Conservation (phyloP, 2,329 filamentous ascomycete species). For the Penicillium sp. region DNA sequence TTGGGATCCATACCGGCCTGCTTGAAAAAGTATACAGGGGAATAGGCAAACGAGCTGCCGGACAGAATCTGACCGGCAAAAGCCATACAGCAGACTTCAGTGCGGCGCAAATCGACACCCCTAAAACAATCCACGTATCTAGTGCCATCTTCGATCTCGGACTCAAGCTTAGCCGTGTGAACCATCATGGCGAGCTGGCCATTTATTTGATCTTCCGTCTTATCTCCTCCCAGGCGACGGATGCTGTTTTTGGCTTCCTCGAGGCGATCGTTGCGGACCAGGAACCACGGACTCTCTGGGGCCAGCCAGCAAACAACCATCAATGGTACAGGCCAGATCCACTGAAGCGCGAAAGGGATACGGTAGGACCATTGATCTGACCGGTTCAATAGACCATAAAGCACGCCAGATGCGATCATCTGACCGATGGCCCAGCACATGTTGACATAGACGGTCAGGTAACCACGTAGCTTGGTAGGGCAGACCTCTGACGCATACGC, state of each 20-base stretch:
- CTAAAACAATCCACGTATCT: constrained; percentile 36
- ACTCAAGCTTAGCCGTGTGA: constrained; percentile 39
- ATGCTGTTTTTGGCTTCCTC: constrained; percentile 26
- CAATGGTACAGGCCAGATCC: constrained; percentile 29
- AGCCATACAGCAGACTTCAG: constrained; percentile 43
- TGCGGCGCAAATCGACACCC: constrained; percentile 40
- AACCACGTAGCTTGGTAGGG: constrained; percentile 29
- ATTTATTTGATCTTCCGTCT: constrained; percentile 28
- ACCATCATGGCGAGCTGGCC: constrained; percentile 38
- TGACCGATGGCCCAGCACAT: constrained; percentile 42
- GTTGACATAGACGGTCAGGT: constrained; percentile 41
- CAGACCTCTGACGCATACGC: constrained; percentile 34
- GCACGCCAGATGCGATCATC: constrained; percentile 29
- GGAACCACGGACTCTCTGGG: constrained; percentile 32
- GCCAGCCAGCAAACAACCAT: constrained; percentile 25
- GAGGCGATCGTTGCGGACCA: constrained; percentile 23
- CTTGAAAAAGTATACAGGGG: constrained; percentile 43
- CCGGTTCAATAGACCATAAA: constrained; percentile 34
- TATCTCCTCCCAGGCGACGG: constrained; percentile 20
- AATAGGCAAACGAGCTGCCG: constrained; percentile 37
- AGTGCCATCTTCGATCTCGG: constrained; percentile 31
- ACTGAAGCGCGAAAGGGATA: constrained; percentile 37
- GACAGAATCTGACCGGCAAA: constrained; percentile 43
- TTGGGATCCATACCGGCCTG: constrained; percentile 40
- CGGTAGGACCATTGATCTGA: constrained; percentile 40